Conservation (phyloP, 371 early-diverging fungal species). For the Saksenaea oblongispora region DNA sequence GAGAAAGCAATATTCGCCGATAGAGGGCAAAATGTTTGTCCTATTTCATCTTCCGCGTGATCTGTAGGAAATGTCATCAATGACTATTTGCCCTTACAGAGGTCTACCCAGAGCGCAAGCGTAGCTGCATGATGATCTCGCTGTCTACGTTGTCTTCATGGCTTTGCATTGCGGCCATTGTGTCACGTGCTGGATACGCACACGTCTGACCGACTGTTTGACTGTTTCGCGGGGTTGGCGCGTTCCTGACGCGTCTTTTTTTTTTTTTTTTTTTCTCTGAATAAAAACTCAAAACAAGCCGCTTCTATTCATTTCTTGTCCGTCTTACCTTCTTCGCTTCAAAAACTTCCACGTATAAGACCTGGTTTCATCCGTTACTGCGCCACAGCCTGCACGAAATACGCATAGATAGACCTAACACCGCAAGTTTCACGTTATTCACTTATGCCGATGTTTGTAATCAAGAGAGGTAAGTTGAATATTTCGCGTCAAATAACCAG, state of each 20-base stretch:
- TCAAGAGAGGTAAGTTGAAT: conserved; percentile 64
- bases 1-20: too few relatives aligned
- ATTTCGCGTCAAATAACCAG: background rate
- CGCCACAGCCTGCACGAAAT: conserved; percentile 3
- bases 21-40: too few relatives aligned
- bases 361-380: background rate
- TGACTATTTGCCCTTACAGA: too few relatives aligned
- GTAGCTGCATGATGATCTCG: too few relatives aligned
- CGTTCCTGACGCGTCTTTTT: conserved; percentile 2
- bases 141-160: too few relatives aligned
- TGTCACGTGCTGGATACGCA: background rate
- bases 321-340: background rate
- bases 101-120: too few relatives aligned
- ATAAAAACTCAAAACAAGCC: background rate
- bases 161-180: too few relatives aligned
- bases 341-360: background rate
- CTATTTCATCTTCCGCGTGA: too few relatives aligned
- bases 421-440: background rate
- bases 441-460: conserved; percentile 64
- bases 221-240: conserved; percentile 4
- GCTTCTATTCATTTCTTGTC: background rate
- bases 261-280: background rate
- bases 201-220: background rate
- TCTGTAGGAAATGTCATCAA: too few relatives aligned
- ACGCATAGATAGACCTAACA: background rate